Conservation (phyloP, 768 basidiomycete species). For the Boletus eberwhitei region DNA sequence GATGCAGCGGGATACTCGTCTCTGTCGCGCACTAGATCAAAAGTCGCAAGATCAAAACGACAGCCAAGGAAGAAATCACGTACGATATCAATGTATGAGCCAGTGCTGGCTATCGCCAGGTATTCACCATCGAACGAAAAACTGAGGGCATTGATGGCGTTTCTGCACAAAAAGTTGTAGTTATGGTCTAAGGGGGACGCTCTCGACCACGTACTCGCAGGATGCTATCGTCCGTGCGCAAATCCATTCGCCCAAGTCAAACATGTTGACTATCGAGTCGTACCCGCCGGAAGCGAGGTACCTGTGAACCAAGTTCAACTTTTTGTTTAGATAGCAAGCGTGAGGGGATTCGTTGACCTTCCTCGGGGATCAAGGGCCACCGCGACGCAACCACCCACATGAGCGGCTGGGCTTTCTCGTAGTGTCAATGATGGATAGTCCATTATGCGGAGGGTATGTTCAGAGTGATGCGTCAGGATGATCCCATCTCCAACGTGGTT, state of each 20-base stretch:
- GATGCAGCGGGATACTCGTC: conserved; percentile 69
- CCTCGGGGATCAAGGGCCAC: conserved; percentile 80
- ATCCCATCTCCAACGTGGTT: conserved; percentile 74
- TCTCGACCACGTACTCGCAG: conserved; percentile 62
- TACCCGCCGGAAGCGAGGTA: conserved; percentile 79
- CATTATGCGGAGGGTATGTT: conserved; percentile 64
- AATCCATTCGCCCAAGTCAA: conserved; percentile 79
- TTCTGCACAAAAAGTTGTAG: conserved; percentile 36
- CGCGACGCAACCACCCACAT: conserved; percentile 77
- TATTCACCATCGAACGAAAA: conserved; percentile 86
- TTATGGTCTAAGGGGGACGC: neutral
- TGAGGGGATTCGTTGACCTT: conserved; percentile 37
- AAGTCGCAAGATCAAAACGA: neutral
- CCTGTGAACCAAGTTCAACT: conserved; percentile 31
- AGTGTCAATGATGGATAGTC: conserved; percentile 62
- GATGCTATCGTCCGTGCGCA: conserved; percentile 70
- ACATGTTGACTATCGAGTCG: conserved; percentile 81
- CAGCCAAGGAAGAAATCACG: conserved; percentile 21
- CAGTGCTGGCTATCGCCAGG: conserved; percentile 69
- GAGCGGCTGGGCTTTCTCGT: conserved; percentile 64
- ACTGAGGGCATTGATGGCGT: conserved; percentile 68
- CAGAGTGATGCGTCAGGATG: conserved; percentile 59
- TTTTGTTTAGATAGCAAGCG: neutral
- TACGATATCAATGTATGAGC: conserved; percentile 76
- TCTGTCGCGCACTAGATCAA: conserved; percentile 69